A percentile compares a stretch with the other conserved stretches of the same genome.
Evolutionary conservation across 2,329 filamentous ascomycete species (phyloP).

Genomic region (Pseudomassariella vexata): DNA sequence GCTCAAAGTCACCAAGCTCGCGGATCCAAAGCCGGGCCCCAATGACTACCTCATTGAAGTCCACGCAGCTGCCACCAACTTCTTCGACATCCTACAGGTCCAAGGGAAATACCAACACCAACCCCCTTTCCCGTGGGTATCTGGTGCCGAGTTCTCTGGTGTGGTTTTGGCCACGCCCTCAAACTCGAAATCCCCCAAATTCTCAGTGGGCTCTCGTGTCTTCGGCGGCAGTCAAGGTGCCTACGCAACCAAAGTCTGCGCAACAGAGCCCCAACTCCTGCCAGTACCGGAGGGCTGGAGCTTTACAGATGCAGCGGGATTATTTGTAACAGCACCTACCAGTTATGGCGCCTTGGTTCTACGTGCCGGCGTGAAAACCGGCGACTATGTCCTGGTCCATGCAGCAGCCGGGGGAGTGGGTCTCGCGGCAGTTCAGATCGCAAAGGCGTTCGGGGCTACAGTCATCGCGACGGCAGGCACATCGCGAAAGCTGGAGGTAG

Average conservation of each 20-base stretch:
- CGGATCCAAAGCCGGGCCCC: constrained; percentile 64
- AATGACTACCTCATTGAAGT: constrained; percentile 83
- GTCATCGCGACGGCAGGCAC: constrained; percentile 92
- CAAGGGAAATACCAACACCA: constrained; percentile 94
- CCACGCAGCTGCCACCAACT: constrained; percentile 84
- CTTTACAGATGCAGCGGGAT: constrained; percentile 75
- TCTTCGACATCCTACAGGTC: constrained; percentile 95
- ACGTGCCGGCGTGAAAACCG: constrained; percentile 68
- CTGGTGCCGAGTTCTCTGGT: constrained; percentile 83
- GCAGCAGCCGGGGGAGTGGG: constrained; percentile 91
- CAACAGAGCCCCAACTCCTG: constrained; percentile 60
- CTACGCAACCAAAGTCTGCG: constrained; percentile 72
- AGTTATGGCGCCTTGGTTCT: constrained; percentile 79
- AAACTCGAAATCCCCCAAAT: constrained; percentile 43
- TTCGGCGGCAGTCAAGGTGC: constrained; percentile 85
- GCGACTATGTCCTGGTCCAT: constrained; percentile 85
- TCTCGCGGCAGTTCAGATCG: constrained; percentile 85
- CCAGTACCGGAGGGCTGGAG: constrained; percentile 77
- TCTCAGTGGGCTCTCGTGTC: constrained; percentile 72
- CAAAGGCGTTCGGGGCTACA: constrained; percentile 83
- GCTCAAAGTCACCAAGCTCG: constrained; percentile 67
- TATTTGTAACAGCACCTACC: constrained; percentile 90
- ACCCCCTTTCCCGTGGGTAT: constrained; percentile 80
- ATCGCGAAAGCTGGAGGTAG: constrained; percentile 72
- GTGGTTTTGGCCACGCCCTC: constrained; percentile 63